phyloP scores from a whole-genome alignment of 768 basidiomycete genomes.

The Leccinum sublutescens region DNA sequence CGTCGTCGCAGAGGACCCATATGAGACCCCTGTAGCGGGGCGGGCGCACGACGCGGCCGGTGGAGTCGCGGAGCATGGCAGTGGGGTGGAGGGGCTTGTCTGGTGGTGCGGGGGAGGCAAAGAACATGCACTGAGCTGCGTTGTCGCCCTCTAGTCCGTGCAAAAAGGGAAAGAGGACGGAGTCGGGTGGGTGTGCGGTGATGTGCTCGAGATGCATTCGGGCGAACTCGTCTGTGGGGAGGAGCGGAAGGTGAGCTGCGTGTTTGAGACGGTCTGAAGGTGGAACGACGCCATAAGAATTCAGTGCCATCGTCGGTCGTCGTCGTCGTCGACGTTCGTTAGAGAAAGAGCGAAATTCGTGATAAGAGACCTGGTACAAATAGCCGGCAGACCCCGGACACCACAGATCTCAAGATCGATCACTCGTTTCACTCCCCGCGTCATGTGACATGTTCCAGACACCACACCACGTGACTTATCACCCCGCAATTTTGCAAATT shows the following conservation, averaged over 20 bases:
- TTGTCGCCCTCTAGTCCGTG: conserved; percentile 86
- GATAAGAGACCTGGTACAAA: conserved; percentile 27
- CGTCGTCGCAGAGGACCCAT: conserved; percentile 82
- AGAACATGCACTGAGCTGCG: conserved; percentile 78
- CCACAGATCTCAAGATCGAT: conserved; percentile 21
- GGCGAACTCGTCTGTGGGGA: conserved; percentile 52
- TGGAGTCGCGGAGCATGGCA: conserved; percentile 24
- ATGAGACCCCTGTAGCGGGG: conserved; percentile 69
- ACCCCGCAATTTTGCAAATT: conserved; percentile 28
- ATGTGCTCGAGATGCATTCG: conserved; percentile 61
- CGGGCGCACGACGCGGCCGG: conserved; percentile 29
- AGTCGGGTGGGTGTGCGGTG: conserved; percentile 73
- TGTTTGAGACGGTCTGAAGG: conserved; percentile 6
- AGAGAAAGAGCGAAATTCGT: neutral
- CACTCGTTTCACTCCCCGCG: conserved; percentile 14
- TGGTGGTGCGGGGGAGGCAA: conserved; percentile 40
- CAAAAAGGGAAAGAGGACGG: conserved; percentile 82
- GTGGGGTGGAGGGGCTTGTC: conserved; percentile 19
- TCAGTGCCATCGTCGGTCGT: conserved; percentile 12
- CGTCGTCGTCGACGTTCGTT: neutral
- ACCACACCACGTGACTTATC: conserved; percentile 13
- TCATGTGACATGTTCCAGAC: conserved; percentile 19
- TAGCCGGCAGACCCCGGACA: conserved; percentile 19
- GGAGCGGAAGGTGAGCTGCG: conserved; percentile 26
- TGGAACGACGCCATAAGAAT: conserved; percentile 23